Percentiles rank a stretch among this genome's conserved stretches.
These are phyloP conservation scores for Trichomonas tenax DNA, from an alignment of 208 protist genomes.

Conservation along the genomic window DNA sequence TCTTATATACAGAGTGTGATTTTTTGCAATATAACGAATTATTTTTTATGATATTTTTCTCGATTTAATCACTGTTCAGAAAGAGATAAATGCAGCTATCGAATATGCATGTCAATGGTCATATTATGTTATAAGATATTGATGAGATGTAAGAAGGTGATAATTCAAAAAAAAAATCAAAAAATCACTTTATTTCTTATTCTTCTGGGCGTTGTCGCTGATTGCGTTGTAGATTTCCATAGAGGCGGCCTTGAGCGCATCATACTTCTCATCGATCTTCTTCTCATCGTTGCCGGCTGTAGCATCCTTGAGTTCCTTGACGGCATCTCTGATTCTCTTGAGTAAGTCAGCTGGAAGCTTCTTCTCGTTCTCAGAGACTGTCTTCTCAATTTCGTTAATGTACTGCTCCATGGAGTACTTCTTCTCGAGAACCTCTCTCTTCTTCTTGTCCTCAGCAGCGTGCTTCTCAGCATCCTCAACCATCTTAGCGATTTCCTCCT, in stretches of 20 bases:
- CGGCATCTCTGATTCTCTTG: background rate
- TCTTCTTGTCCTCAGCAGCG: constrained; percentile 33
- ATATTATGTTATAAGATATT: too few species aligned
- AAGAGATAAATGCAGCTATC: too few species aligned
- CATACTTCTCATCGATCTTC: background rate
- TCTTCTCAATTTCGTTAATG: background rate
- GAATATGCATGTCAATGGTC: too few species aligned
- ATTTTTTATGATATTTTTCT: too few species aligned
- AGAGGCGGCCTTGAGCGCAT: background rate
- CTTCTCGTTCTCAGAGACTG: background rate
- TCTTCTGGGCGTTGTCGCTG: background rate
- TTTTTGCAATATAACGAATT: too few species aligned
- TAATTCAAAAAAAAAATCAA: background rate
- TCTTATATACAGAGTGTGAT: too few species aligned
- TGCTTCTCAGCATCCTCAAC: constrained; percentile 52
- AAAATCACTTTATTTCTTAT: background rate
- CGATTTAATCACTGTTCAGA: too few species aligned
- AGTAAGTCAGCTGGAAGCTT: background rate
- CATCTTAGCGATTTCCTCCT: constrained; percentile 59
- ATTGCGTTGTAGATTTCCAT: constrained; percentile 14
- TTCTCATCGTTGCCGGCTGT: background rate
- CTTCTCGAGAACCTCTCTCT: constrained; percentile 36
- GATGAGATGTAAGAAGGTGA: too few species aligned
- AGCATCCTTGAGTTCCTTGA: background rate
- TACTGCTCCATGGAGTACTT: constrained; percentile 37